Evolutionary conservation across 129 eudicot species (phyloP), one percentile per base, ranked within the genome.

Genomic region (Dittrichia graveolens): DNA sequence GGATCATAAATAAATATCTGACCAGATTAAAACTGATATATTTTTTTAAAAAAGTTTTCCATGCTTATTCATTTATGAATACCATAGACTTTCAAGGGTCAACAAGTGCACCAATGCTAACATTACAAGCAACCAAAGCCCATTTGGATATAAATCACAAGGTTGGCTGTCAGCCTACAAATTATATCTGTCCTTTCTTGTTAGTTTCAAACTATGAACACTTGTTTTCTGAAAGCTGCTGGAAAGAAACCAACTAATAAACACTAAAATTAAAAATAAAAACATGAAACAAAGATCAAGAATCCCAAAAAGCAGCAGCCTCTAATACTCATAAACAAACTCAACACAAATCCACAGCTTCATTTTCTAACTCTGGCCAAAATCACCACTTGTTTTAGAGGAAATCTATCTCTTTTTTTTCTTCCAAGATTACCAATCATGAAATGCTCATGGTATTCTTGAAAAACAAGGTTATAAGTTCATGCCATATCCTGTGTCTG

Each of bases 351-450:
- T 40, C 63, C 68, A 71, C 59, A 38, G 15, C 61, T 65, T 77
- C 63, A 15, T 44, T 14, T 40, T 80, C 70, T 5, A 63, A 16
- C 56, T 72, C 64, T n/a, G 24, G 66, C 65, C 40, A 64, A 70
- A 71, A 62, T 19, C 69, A 9, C 45, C 61, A 12, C 74, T 56
- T 54, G 45, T 53, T 34, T 0, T 11, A 34, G 57, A 46, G 65
- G 54, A 64, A 35, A 61, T 9, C 10, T 13, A 3, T 24, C 31
- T 24, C 71, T 49, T 42, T 52, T 15, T 40, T 58, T 60, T 72
- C 65, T 40, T 50, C 56, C 18, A 12, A 59, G 61, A 76, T 78
- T 66, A 81, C 85, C 85, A 81, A 81, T 75, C 89, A 84, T 50
- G 69, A 65, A 39, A 81, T 53, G 73, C 76, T 81, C 83, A 74